Evolutionary conservation across 169 alveolate genomes (phyloP).

Genomic region (Babesia ovis): DNA sequence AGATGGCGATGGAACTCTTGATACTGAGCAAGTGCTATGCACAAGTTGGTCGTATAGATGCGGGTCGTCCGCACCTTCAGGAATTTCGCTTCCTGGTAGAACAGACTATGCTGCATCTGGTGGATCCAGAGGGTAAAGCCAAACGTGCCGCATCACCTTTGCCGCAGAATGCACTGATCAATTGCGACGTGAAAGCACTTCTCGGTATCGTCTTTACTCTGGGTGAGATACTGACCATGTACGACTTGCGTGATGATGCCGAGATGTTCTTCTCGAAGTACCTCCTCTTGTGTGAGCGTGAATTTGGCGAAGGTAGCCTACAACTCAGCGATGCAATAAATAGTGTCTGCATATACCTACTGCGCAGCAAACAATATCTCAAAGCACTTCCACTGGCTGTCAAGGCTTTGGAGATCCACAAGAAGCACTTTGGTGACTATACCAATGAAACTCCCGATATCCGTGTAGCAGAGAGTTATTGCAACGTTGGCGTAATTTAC

Average conservation of each 20-base stretch:
- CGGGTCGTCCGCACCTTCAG: conserved; percentile 73
- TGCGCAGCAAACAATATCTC: conserved; percentile 69
- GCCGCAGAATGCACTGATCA: conserved; percentile 29
- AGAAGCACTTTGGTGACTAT: conserved; percentile 76
- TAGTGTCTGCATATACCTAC: conserved; percentile 71
- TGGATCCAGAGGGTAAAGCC: conserved; percentile 20
- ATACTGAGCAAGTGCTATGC: conserved; percentile 82
- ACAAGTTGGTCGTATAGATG: conserved; percentile 72
- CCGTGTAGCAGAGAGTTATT: conserved; percentile 82
- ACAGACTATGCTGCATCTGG: conserved; percentile 73
- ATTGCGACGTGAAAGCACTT: conserved; percentile 58
- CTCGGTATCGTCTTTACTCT: conserved; percentile 48
- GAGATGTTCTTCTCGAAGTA: conserved; percentile 65
- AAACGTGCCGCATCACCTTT: conserved; percentile 6
- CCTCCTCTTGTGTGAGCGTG: conserved; percentile 29
- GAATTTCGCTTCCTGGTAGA: conserved; percentile 82
- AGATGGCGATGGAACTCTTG: conserved; percentile 84
- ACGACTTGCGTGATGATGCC: conserved; percentile 55
- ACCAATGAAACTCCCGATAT: conserved; percentile 71
- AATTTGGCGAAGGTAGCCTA: conserved; percentile 46
- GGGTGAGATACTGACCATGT: conserved; percentile 57
- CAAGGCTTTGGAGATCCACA: conserved; percentile 69
- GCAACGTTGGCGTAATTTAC: conserved; percentile 79
- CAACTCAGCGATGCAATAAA: conserved; percentile 71
- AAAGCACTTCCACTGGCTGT: conserved; percentile 74